A percentile compares a stretch with the other conserved stretches of the same genome.
Conservation (phyloP, 202 grass and related monocot species). For the Hordeum pubiflorum region DNA sequence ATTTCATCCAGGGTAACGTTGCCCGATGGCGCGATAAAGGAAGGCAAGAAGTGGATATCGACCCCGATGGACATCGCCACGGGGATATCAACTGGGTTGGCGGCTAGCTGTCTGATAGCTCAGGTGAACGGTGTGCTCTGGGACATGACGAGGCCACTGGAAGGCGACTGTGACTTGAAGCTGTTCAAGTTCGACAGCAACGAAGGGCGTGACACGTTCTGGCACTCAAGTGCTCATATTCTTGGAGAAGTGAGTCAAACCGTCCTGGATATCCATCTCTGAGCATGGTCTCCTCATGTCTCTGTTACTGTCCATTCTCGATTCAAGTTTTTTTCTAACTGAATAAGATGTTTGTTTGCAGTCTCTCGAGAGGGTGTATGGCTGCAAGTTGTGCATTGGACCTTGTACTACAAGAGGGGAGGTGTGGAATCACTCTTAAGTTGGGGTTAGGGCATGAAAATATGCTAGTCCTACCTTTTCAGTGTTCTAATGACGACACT, state of each 20-base stretch:
- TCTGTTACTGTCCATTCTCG: not conserved
- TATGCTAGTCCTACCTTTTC: not conserved
- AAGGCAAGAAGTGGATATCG: constrained; percentile 76
- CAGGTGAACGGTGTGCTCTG: constrained; percentile 82
- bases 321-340: constrained; percentile 16
- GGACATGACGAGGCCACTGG: constrained; percentile 91
- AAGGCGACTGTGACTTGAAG: constrained; percentile 71
- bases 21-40: constrained; percentile 62
- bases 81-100: constrained; percentile 75
- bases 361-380: constrained; percentile 87
- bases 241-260: constrained; percentile 69
- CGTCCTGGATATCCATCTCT: not conserved
- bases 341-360: constrained; percentile 28
- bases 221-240: constrained; percentile 99
- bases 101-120: constrained; percentile 76
- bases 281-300: not conserved
- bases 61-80: constrained; percentile 88
- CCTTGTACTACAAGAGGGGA: constrained; percentile 98
- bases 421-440: constrained; percentile 33
- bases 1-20: constrained; percentile 53
- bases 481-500: constrained; percentile 13
- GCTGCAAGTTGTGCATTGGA: constrained; percentile 96
- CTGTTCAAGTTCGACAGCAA: constrained; percentile 86
- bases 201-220: constrained; percentile 95
- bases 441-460: not conserved